Percentiles rank a stretch among this genome's conserved stretches.
Conservation (phyloP, 2,329 filamentous ascomycete species). For the Sphaerostilbella broomeana region DNA sequence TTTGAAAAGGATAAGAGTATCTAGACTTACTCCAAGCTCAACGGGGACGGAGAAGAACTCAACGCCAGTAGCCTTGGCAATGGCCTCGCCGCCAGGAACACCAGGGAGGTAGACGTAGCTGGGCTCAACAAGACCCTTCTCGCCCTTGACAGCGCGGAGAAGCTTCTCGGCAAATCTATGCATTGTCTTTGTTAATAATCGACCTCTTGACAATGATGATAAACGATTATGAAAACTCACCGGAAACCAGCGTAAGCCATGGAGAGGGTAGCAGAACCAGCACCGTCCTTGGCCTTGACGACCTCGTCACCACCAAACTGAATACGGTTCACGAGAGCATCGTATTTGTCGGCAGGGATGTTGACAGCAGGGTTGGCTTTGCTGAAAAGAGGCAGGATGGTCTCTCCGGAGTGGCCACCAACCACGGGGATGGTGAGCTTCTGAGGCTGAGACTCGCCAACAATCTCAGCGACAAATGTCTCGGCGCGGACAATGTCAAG, state of each 20-base stretch:
- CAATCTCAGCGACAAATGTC: constrained; percentile 86
- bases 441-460: constrained; percentile 73
- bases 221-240: constrained; percentile 38
- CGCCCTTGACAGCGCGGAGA: constrained; percentile 78
- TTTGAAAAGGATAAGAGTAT: not conserved
- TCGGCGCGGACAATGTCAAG: constrained; percentile 97
- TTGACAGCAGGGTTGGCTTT: constrained; percentile 71
- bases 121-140: constrained; percentile 89
- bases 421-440: constrained; percentile 86
- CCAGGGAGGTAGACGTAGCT: constrained; percentile 94
- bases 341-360: constrained; percentile 85
- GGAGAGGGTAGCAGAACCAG: constrained; percentile 82
- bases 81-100: constrained; percentile 77
- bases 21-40: constrained; percentile 77
- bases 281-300: constrained; percentile 88
- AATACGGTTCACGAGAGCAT: constrained; percentile 84
- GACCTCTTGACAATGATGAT: not conserved
- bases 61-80: constrained; percentile 73
- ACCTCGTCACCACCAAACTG: constrained; percentile 98
- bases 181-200: not conserved
- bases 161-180: constrained; percentile 86
- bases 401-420: constrained; percentile 95
- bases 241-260: constrained; percentile 96
- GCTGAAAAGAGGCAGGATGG: constrained; percentile 96
- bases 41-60: constrained; percentile 97